Evolutionary conservation across 2,329 filamentous ascomycete species (phyloP), one percentile per base, ranked within the genome.

Genomic region (Ceratocystis diversiconidia): DNA sequence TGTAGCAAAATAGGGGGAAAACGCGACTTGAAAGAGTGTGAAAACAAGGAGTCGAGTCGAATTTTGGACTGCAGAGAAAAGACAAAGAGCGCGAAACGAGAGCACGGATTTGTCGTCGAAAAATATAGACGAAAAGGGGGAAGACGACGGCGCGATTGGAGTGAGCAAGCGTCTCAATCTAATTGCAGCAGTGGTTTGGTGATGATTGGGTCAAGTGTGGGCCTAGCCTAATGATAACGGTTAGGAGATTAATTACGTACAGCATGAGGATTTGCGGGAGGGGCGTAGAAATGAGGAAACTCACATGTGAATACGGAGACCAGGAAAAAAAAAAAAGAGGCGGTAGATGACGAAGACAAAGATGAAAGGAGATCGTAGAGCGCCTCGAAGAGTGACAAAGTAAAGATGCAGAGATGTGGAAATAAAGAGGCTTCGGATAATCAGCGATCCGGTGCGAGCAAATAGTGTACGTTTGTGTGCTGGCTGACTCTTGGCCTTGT

Each of bases 221-320:
- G 52, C 52, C 52, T 57, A 3, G 52, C 10, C 22, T 57, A 28
- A 57, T 17, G 52, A 57, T 57, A 57, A 57, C 17, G 52, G 52
- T 57, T 57, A 57, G 19, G 48, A 50, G 36, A 50, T 32, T 57
- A 32, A 57, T 30, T 57, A 57, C 52, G 52, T 57, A 57, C 52
- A 57, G 52, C 25, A 30, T 57, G 52, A 28, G 52, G 52, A 57
- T 57, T 25, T 25, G 25, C 52, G 25, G 52, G 52, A 30, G 19
- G 50, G 50, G 52, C 22, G 22, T 25, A 25, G 25, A 32, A 57
- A 32, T 41, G 28, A 28, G 12, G 22, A 57, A 28, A 30, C 52
- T 57, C 52, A 57, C 52, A 57, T 32, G 52, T 57, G 15, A 57
- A 30, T 30, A 57, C 7, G 15, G 52, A 12, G 28, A n/a, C 22